Evolutionary conservation across 139 green algal genomes (phyloP), one percentile per base, ranked within the genome.

Genomic region (Volvox africanus): DNA sequence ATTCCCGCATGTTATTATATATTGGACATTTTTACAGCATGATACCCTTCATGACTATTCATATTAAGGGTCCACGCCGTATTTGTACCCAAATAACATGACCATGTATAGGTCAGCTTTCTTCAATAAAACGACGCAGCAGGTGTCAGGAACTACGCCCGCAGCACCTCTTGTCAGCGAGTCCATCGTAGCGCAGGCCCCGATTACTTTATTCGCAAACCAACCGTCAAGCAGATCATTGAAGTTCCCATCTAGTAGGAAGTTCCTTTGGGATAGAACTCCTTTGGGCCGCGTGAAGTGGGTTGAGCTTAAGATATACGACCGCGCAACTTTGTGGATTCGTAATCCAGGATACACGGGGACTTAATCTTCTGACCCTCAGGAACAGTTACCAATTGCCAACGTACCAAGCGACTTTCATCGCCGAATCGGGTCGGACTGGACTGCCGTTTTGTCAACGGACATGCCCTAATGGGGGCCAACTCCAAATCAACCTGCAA

Each of bases 221-320:
- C 65, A 88, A 35, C 5, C 35, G 12, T 16, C 24, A 28, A 82
- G 37, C 37, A 82, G 36, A 1, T 13, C 13, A 1, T n/a, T 75
- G n/a, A 65, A 87, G 11, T 93, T 93, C 61, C 91, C 91, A 3
- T 92, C 87, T 2, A 91, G 82, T 68, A 61, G 91, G 12, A 93
- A 88, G 55, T 93, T 88, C 32, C 76, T 93, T 22, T 93, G 91
- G 91, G 91, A 93, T 33, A 78, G 82, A 36, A 92, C 87, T 17
- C 35, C 91, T 0, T 33, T 65, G 24, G 91, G 80, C 5, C 71
- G 65, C 21, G 14, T 69, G 1, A 24, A 89, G 50, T n/a, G 85
- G 12, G 13, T 93, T 1, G 65, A 89, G 33, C 91, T 82, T 0
- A 89, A 91, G 86, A 85, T 93, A 13, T 14, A 79, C 13, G 65